Evolutionary conservation across 73 alveolate species (phyloP).

Genomic region (Stentor roeselii): DNA sequence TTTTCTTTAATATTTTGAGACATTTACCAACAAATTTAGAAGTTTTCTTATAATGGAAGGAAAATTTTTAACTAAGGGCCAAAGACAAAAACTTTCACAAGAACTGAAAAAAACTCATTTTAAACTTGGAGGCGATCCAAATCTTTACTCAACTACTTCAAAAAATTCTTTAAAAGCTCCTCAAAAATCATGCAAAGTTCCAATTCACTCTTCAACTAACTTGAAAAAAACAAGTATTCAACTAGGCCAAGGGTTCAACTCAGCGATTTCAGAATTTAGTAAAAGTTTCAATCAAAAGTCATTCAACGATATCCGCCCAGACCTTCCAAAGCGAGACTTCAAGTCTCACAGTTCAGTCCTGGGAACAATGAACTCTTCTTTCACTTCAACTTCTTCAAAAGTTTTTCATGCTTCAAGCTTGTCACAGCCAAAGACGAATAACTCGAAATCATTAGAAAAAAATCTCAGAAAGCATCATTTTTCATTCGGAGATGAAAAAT

Average conservation of each 20-base stretch:
- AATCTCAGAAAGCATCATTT: slow-evolving; percentile 7
- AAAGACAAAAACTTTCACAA: background rate
- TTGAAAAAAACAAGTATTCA: background rate
- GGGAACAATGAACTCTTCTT: background rate
- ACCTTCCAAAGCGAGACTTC: background rate
- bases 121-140: slow-evolving; percentile 10
- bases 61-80: background rate
- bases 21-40: no score
- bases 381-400: background rate
- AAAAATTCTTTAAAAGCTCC: background rate
- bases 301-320: background rate
- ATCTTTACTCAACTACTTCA: background rate
- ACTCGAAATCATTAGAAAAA: background rate
- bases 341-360: background rate
- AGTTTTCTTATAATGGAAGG: slow-evolving; percentile 5
- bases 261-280: background rate
- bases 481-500: background rate
- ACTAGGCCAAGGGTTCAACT: background rate
- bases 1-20: no score
- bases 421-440: background rate
- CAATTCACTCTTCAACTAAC: background rate
- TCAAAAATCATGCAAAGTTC: background rate
- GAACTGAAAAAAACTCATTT: slow-evolving; percentile 11
- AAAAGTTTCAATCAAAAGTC: background rate
- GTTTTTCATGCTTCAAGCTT: no score